Evolutionary conservation across 768 basidiomycete genomes (phyloP).

Genomic region (Lactarius trivialis): DNA sequence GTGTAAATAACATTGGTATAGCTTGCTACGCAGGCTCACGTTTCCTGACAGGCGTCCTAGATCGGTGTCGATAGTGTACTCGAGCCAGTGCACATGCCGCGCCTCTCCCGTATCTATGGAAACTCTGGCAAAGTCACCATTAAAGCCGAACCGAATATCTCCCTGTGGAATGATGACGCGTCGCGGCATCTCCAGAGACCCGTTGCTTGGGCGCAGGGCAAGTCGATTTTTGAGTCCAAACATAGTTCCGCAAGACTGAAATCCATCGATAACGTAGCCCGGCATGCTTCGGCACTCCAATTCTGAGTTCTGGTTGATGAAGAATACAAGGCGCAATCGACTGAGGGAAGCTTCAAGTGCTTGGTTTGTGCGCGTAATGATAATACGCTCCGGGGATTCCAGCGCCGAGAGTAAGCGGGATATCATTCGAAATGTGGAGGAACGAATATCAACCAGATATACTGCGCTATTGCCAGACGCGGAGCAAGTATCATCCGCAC

Average conservation of each 20-base stretch:
- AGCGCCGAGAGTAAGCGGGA: neutral
- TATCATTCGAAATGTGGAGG: neutral
- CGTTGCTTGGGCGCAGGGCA: neutral
- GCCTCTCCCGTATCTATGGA: neutral
- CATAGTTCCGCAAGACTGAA: neutral
- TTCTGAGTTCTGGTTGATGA: slow-evolving; percentile 27
- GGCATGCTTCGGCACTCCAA: slow-evolving; percentile 38
- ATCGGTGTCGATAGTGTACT: slow-evolving; percentile 29
- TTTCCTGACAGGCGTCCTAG: slow-evolving; percentile 30
- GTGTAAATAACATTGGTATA: slow-evolving; percentile 42
- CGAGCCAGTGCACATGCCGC: slow-evolving; percentile 24
- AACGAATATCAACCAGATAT: neutral
- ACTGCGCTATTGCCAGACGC: neutral
- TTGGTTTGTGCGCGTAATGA: neutral
- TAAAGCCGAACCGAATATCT: neutral
- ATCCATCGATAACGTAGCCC: slow-evolving; percentile 25
- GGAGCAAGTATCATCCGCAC: neutral
- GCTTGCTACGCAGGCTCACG: slow-evolving; percentile 26
- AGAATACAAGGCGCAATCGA: slow-evolving; percentile 38
- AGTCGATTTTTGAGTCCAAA: neutral
- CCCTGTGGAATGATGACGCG: slow-evolving; percentile 7
- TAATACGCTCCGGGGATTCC: neutral
- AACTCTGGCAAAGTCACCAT: neutral
- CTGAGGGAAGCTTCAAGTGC: slow-evolving; percentile 27
- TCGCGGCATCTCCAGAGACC: neutral